Evolutionary conservation across 1,284 basidiomycete genomes (phyloP).

Genomic region (Puccinia coronata): DNA sequence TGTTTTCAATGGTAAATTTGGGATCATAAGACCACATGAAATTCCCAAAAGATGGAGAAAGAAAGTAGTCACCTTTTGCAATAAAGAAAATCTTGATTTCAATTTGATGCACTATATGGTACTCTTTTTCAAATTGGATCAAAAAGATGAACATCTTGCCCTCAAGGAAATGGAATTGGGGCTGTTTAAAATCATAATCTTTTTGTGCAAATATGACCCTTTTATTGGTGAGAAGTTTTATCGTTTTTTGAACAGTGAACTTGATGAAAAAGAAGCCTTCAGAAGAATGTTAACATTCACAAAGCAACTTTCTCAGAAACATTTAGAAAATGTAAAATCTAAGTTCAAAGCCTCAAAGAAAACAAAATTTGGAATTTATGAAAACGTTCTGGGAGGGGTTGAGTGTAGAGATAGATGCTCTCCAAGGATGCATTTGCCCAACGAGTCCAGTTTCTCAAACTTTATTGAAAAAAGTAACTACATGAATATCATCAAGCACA

Average conservation of each 20-base stretch:
- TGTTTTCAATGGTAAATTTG: neutral
- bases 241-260: neutral
- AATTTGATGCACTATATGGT: neutral
- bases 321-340: neutral
- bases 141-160: neutral
- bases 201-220: neutral
- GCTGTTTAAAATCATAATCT: neutral
- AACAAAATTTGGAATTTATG: neutral
- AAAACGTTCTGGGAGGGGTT: neutral
- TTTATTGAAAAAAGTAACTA: constrained; percentile 16
- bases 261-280: neutral
- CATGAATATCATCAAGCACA: neutral
- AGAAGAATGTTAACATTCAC: constrained; percentile 13
- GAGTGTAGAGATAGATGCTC: neutral
- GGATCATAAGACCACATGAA: too few species aligned
- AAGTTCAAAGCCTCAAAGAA: neutral
- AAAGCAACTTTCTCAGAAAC: neutral
- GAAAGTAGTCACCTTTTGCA: neutral
- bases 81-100: neutral
- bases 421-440: neutral
- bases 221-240: neutral
- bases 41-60: neutral
- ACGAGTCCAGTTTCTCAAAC: neutral
- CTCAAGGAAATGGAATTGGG: neutral
- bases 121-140: neutral